Evolutionary conservation across 768 basidiomycete genomes (phyloP).

Genomic region (Naganishia onofrii): DNA sequence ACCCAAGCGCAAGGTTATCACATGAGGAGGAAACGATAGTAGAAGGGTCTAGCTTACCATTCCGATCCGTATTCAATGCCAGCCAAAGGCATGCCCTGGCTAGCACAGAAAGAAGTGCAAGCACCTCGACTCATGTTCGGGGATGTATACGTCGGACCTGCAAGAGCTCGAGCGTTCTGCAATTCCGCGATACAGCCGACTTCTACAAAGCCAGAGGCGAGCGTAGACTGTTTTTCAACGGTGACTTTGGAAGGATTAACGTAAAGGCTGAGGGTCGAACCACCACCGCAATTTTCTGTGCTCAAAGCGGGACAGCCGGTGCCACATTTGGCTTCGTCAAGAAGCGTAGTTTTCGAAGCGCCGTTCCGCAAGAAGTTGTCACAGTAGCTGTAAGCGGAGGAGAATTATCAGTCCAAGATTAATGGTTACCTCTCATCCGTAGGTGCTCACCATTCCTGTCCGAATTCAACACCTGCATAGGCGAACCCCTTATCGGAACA

Average conservation of each 20-base stretch:
- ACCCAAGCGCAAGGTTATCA: not conserved
- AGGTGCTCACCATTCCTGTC: slow-evolving; percentile 28
- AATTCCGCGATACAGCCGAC: slow-evolving; percentile 51
- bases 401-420: not conserved
- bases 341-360: slow-evolving; percentile 45
- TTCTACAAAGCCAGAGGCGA: slow-evolving; percentile 15
- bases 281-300: slow-evolving; percentile 51
- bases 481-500: slow-evolving; percentile 38
- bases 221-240: not conserved
- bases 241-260: slow-evolving; percentile 44
- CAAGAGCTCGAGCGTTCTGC: slow-evolving; percentile 44
- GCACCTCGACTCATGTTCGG: slow-evolving; percentile 46
- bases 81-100: slow-evolving; percentile 43
- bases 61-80: slow-evolving; percentile 46
- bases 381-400: slow-evolving; percentile 45
- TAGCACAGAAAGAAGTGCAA: slow-evolving; percentile 30
- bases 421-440: too few species aligned
- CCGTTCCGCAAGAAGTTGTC: slow-evolving; percentile 47
- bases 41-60: slow-evolving; percentile 4
- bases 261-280: slow-evolving; percentile 39
- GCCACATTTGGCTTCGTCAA: slow-evolving; percentile 40
- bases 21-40: not conserved
- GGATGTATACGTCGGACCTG: slow-evolving; percentile 35
- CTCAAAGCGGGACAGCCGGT: slow-evolving; percentile 38
- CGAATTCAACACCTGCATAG: slow-evolving; percentile 49